Evolutionary conservation across 768 basidiomycete genomes (phyloP).

Genomic region (Hortiboletus flavorubellus): DNA sequence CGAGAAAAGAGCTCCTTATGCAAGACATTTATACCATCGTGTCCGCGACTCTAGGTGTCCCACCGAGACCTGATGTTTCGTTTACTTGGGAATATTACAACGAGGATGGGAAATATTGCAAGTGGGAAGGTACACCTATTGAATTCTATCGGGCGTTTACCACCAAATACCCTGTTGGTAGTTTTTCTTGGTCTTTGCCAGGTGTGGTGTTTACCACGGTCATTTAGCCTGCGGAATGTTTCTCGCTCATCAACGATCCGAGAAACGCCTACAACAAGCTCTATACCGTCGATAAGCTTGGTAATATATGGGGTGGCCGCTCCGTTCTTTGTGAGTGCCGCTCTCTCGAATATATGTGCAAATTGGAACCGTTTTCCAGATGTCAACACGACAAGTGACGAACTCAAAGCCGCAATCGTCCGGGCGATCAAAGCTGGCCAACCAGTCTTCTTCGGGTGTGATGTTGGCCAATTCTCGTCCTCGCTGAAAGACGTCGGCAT

Average conservation of each 20-base stretch:
- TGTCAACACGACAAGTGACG: constrained; percentile 82
- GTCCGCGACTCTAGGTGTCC: constrained; percentile 82
- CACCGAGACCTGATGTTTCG: constrained; percentile 64
- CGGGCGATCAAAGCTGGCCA: constrained; percentile 84
- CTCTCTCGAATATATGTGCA: background rate
- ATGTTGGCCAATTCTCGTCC: constrained; percentile 86
- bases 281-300: constrained; percentile 90
- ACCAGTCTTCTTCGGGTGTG: constrained; percentile 95
- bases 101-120: constrained; percentile 66
- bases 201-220: background rate
- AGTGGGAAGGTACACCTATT: constrained; percentile 76
- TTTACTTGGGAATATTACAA: constrained; percentile 92
- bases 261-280: constrained; percentile 78
- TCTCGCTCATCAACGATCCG: constrained; percentile 95
- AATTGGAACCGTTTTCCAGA: constrained; percentile 42
- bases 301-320: constrained; percentile 87
- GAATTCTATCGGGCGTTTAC: constrained; percentile 75
- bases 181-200: background rate
- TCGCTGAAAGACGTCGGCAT: constrained; percentile 55
- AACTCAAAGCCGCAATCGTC: constrained; percentile 79
- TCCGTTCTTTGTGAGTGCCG: constrained; percentile 69
- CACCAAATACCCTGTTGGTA: constrained; percentile 50
- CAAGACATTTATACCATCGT: constrained; percentile 81
- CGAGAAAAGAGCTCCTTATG: constrained; percentile 84
- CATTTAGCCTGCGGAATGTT: constrained; percentile 62